Base-by-base conservation (phyloP, 2,329 filamentous ascomycete species). In the Fusarium veterinarium region DNA sequence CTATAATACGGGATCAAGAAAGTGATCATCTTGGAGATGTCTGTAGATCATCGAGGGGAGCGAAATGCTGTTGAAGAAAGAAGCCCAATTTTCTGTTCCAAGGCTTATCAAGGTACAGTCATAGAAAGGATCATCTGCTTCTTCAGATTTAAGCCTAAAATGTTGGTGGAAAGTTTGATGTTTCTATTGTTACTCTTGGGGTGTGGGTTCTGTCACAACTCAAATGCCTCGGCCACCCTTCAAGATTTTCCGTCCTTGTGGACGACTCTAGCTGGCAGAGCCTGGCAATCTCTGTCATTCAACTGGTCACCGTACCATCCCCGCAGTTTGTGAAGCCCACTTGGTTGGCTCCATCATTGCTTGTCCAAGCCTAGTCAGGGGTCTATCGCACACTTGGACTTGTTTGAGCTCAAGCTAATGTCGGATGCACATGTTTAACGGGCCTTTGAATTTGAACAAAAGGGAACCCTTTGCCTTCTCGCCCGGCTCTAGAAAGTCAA, bases 321-420 rank as follows among this genome's bases (percentile, higher is more conserved):
- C 75, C 68, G 67, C 71, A 74, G 71, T 74, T 64, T 60, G 56
- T 65, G 59, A 64, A 69, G 63, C 57, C 72, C 75, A 77, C 75
- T 72, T 74, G 60, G 60, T 60, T 59, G 61, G 62, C 55, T 61
- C 71, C 62, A 66, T 66, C 66, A 75, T 65, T 73, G 73, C 76
- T 77, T 72, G 68, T 73, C 60, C 58, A 72, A 67, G 71, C 62
- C 74, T 77, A 77, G 74, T 76, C 76, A 77, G 75, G 76, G 76
- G 76, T 68, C 72, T 75, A 69, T 69, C 63, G 62, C 64, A 61
- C 56, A 60, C 71, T 71, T 66, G 67, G 58, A 60, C 71, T 63
- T 46, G 61, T 46, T 69, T 64, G 41, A 55, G 44, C 46, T 69
- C 60, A 51, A 70, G 66, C 71, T 74, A 74, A 69, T 61, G 57